Evolutionary conservation across 441 rosid species (phyloP).

Genomic region (Populus hybrid): DNA sequence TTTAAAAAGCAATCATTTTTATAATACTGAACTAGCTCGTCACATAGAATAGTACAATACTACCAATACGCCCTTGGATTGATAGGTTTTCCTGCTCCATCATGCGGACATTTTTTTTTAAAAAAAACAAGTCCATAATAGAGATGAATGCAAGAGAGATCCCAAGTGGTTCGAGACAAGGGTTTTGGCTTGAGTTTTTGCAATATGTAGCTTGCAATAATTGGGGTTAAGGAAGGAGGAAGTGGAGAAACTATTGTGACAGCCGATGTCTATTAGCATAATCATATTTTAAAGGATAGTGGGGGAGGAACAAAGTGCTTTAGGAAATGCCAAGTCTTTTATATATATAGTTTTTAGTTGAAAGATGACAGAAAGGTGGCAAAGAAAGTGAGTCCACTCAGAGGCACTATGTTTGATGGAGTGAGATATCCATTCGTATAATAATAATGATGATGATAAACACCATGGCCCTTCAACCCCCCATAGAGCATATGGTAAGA

Average conservation of each 20-base stretch:
- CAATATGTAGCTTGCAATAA: neutral
- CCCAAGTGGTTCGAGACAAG: neutral
- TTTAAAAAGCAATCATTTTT: too few species aligned
- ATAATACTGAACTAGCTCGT: accelerated
- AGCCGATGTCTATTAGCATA: neutral
- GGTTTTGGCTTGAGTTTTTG: neutral
- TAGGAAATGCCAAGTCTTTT: slow-evolving; percentile 5
- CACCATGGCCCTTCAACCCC: slow-evolving; percentile 19
- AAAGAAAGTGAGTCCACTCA: slow-evolving; percentile 29
- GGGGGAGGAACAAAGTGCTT: slow-evolving; percentile 25
- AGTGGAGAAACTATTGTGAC: neutral
- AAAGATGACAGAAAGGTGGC: slow-evolving; percentile 1
- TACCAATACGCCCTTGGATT: too few species aligned
- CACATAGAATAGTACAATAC: neutral
- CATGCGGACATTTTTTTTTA: neutral
- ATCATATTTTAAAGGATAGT: slow-evolving; percentile 15
- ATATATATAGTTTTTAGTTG: slow-evolving; percentile 3
- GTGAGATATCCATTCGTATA: slow-evolving; percentile 20
- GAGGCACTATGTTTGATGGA: slow-evolving; percentile 26
- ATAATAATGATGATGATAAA: slow-evolving; percentile 3
- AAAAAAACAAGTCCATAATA: neutral
- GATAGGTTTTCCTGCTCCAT: too few species aligned
- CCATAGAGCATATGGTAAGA: neutral
- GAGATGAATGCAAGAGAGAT: neutral
- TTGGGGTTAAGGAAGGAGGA: neutral